Evolutionary conservation across 208 protist genomes (phyloP), one percentile per base, ranked within the genome.

Genomic region (Endotrypanum monterogeii): DNA sequence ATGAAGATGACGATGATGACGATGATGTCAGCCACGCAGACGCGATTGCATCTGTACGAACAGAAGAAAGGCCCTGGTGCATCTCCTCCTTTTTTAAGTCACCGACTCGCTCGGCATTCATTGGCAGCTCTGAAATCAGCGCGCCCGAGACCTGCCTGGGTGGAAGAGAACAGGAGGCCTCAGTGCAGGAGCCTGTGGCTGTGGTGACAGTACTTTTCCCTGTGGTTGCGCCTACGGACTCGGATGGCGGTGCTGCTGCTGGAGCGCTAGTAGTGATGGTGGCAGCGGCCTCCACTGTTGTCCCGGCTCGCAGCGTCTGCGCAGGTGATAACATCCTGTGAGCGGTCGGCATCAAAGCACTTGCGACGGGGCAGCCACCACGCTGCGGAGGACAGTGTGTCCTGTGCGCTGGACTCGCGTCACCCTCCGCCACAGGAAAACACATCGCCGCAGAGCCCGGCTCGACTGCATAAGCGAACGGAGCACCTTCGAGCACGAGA

Each of bases 21-120:
- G 11, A 14, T 9, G 70, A 66, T 35, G 32, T 41, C 66, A n/a
- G 30, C 16, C 51, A 73, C 57, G 46, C 66, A 48, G 62, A 52
- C 41, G 62, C 9, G n/a, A 54, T 35, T 23, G 62, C 62, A 23
- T 14, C 16, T 23, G 62, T 44, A 52, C n/a, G 14, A 41, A n/a
- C 1, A 32, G 62, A 39, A 32, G 62, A 23, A 35, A 25, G n/a
- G 9, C 16, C 41, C 1, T 52, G 4, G 62, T 2, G 37, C 7
- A 20, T 3, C 23, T 14, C 62, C 62, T 67, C 37, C 1, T 1
- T 30, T 8, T 44, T 50, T 23, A 50, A n/a, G 30, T 9, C 14
- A 14, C 30, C 39, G 23, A 12, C 30, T 61, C 56, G 14, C 12
- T 39, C 16, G 16, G 39, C 30, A 4, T 61, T 41, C 0, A 46